Evolutionary conservation across 768 basidiomycete species (phyloP).

Genomic region (Lentinula aciculospora): DNA sequence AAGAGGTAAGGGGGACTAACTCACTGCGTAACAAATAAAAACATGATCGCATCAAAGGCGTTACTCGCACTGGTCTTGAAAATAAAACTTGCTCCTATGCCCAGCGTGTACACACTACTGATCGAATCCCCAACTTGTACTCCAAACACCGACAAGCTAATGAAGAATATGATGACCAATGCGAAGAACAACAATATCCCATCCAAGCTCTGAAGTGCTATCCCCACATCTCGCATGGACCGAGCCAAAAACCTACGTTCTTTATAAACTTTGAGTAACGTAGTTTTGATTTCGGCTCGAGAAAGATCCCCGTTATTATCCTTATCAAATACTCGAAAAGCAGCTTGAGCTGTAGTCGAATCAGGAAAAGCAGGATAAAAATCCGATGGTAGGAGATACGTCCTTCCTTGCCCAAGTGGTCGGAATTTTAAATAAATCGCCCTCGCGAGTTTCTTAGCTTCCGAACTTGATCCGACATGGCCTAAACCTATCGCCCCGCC

Average conservation of each 20-base stretch:
- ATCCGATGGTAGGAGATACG: conserved; percentile 61
- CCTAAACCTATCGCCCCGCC: conserved; percentile 14
- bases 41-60: conserved; percentile 78
- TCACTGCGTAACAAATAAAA: conserved; percentile 78
- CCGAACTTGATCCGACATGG: conserved; percentile 18
- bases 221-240: conserved; percentile 71
- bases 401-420: conserved; percentile 35
- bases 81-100: conserved; percentile 72
- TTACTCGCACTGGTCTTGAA: conserved; percentile 71
- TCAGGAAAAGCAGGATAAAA: conserved; percentile 65
- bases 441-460: conserved; percentile 74
- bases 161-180: conserved; percentile 61
- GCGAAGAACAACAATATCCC: conserved; percentile 60
- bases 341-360: conserved; percentile 49
- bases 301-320: conserved; percentile 77
- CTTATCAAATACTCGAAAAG: conserved; percentile 72
- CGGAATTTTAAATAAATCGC: conserved; percentile 60
- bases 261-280: conserved; percentile 66
- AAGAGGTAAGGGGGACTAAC: conserved; percentile 21
- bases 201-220: conserved; percentile 61
- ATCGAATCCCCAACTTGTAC: conserved; percentile 59
- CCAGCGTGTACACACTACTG: conserved; percentile 69
- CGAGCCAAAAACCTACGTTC: conserved; percentile 72
- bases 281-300: conserved; percentile 68
- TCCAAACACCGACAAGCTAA: conserved; percentile 68